Conservation (phyloP, 768 basidiomycete genomes). For the Leccinum arenicola region DNA sequence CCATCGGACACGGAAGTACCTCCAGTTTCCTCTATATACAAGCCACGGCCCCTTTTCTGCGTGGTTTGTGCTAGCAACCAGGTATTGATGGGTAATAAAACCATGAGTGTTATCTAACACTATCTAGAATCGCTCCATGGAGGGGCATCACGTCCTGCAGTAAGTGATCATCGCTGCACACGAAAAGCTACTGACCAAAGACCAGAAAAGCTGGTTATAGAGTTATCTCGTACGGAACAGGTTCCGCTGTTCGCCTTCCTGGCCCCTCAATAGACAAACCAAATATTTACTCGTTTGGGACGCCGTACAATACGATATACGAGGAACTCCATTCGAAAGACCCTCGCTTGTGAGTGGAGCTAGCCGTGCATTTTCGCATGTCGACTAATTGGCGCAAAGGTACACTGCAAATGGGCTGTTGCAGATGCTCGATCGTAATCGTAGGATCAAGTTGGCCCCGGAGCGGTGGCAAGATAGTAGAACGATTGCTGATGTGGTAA, state of each 20-base stretch:
- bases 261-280: constrained; percentile 97
- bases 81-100: constrained; percentile 39
- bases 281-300: constrained; percentile 95
- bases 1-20: constrained; percentile 8
- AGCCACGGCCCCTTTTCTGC: constrained; percentile 83
- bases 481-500: constrained; percentile 90
- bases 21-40: constrained; percentile 38
- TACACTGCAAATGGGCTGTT: constrained; percentile 93
- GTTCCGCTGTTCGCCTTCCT: constrained; percentile 93
- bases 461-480: constrained; percentile 96
- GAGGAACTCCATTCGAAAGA: constrained; percentile 87
- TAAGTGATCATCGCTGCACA: constrained; percentile 41
- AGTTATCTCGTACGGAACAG: constrained; percentile 94
- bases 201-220: constrained; percentile 84
- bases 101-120: constrained; percentile 11
- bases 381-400: constrained; percentile 39
- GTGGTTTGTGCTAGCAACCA: constrained; percentile 99
- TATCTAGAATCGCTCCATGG: constrained; percentile 93
- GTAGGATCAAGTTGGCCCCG: constrained; percentile 86
- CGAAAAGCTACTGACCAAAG: constrained; percentile 6
- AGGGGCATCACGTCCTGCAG: constrained; percentile 89
- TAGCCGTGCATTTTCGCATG: constrained; percentile 1
- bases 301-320: constrained; percentile 94
- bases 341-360: constrained; percentile 63
- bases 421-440: constrained; percentile 95